Base-by-base conservation (phyloP, 2,329 filamentous ascomycete genomes). In the Cercospora sp. region DNA sequence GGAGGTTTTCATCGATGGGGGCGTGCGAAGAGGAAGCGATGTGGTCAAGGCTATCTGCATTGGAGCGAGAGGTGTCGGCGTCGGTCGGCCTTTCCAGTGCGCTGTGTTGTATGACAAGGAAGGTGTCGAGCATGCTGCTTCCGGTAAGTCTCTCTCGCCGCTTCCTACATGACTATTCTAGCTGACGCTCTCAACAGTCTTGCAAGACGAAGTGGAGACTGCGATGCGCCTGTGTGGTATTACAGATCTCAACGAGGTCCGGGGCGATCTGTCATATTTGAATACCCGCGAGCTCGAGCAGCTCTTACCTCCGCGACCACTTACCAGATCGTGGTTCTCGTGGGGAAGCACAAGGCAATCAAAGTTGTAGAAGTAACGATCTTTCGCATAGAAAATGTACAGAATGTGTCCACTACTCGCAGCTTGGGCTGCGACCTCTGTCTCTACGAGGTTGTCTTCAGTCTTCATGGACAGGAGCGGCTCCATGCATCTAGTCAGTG, bases 221-320 rank as follows among this genome's bases (percentile, higher is more conserved):
- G 87, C 88, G 1, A 91, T 91, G 89, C 84, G 85, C 28, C 83
- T 90, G 76, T 85, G 89, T 66, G 89, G 89, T 1, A 82, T 90
- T 36, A 89, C 87, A 1, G 83, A 86, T 69, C 78, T 91, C 9
- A 82, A 85, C 63, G 83, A 89, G 74, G 82, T 88, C 5, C 85
- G 89, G 70, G 87, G 88, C 0, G 87, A 88, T 0, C 80, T 89
- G 75, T 77, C 72, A 18, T 78, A 74, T 60, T 66, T 90, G 26
- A 89, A 90, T 68, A 81, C 79, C 2, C 69, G 73, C n/a, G 84
- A 85, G 73, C 76, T 87, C 23, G 84, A 87, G 74, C 80, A 83
- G 71, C 75, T 84, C 30, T 80, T 87, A 51, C 82, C 83, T 13
- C 73, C 75, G 4, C 73, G 58, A 60, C 71, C 69, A 13, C 33